Evolutionary conservation across 1,284 basidiomycete genomes (phyloP), one percentile per base, ranked within the genome.

Genomic region (Fomitopsis pinicola): DNA sequence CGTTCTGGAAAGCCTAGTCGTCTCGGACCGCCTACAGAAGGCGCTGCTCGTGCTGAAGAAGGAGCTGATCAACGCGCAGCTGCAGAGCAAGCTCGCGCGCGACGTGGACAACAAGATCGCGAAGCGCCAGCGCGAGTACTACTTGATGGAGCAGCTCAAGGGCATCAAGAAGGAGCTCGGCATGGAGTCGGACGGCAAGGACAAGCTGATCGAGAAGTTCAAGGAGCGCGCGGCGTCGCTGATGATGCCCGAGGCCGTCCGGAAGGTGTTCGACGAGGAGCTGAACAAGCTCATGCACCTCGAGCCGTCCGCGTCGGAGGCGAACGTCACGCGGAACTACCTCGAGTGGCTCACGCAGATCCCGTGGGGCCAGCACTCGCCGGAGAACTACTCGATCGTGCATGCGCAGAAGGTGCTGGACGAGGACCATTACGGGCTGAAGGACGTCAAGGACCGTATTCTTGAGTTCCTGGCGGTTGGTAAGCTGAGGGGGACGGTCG

Each of bases 151-250:
- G 76, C 97, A 99, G 77, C 85, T 99, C 64, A 98, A 97, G 77
- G 95, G 94, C 1, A 99, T 99, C 78, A 98, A 99, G 82, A 97
- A 97, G 80, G 97, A 98, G 77, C 83, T 99, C 7, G 97, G 97
- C 5, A 94, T 98, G 86, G 95, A 97, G 77, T 91, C 89, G 38
- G 97, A 99, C 69, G 97, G 97, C 44, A 98, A 98, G 80, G 97
- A 98, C 78, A 97, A 96, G 78, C 79, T 98, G 63, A 91, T 98
- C 56, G 94, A 97, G 74, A 95, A 97, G 79, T 97, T 98, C 80
- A 92, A 88, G 76, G 94, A 97, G 71, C 88, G 97, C 63, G 96
- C 95, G 0, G 86, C 84, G 38, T 77, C 81, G 63, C 78, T 98
- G 68, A 92, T 92, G 69, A 98, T 99, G 97, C 96, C 97, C 0